phyloP scores from a whole-genome alignment of 2,329 filamentous ascomycete species.

The Aspergillus felis region DNA sequence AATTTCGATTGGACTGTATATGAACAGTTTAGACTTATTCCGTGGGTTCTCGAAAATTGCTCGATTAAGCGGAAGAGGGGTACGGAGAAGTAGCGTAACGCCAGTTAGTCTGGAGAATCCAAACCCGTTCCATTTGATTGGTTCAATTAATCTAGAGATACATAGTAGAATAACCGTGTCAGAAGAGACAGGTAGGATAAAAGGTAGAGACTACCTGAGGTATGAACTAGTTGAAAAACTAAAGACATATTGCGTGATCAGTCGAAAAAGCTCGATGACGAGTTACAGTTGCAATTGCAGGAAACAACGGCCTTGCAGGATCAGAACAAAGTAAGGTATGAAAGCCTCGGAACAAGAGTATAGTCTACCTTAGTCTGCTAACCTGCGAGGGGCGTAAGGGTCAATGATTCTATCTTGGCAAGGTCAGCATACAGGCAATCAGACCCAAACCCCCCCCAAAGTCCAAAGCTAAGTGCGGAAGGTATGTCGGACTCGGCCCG shows the following conservation, averaged over 20 bases:
- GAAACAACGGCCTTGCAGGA: too few relatives aligned
- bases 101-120: not conserved
- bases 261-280: not conserved
- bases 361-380: not conserved
- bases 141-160: not conserved
- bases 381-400: not conserved
- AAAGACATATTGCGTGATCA: not conserved
- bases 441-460: not conserved
- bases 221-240: not conserved
- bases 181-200: not conserved
- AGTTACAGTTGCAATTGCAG: too few relatives aligned
- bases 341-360: not conserved
- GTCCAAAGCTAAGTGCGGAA: not conserved
- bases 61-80: not conserved
- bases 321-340: not conserved
- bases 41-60: not conserved
- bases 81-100: not conserved
- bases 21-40: not conserved
- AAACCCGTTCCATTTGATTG: not conserved
- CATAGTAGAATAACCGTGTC: too few relatives aligned
- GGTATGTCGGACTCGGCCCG: not conserved
- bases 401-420: too few relatives aligned
- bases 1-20: conserved; percentile 8
- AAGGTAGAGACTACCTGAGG: too few relatives aligned
- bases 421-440: too few relatives aligned